Conservation (phyloP, 2,329 filamentous ascomycete genomes). For the Penicillium oxalicum region DNA sequence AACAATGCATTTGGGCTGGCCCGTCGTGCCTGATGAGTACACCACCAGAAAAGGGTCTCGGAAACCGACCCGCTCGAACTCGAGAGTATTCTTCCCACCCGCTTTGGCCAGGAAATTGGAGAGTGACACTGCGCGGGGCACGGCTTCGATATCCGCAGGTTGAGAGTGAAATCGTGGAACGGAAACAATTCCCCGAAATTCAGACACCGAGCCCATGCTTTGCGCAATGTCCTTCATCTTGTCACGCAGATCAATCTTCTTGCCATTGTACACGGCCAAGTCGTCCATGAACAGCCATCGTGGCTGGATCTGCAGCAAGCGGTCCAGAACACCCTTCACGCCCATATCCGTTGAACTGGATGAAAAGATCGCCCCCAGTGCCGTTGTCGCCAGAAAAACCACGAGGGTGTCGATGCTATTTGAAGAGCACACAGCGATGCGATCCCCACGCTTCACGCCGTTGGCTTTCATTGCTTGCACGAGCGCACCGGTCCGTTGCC, state of each 20-base stretch:
- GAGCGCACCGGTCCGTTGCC: constrained; percentile 53
- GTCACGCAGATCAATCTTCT: constrained; percentile 61
- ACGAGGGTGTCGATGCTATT: constrained; percentile 70
- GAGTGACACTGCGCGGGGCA: constrained; percentile 8
- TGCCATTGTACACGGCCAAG: constrained; percentile 71
- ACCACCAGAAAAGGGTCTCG: constrained; percentile 71
- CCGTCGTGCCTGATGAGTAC: constrained; percentile 75
- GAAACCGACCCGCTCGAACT: constrained; percentile 60
- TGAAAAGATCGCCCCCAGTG: constrained; percentile 69
- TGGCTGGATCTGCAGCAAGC: constrained; percentile 67
- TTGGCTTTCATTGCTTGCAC: constrained; percentile 60
- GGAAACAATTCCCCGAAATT: constrained; percentile 49
- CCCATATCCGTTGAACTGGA: constrained; percentile 80
- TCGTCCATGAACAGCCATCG: constrained; percentile 82
- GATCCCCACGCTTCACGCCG: constrained; percentile 65
- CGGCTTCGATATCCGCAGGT: constrained; percentile 9
- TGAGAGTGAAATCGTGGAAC: constrained; percentile 8
- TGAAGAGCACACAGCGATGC: constrained; percentile 67
- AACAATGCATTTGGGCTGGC: constrained; percentile 78
- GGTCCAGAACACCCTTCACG: constrained; percentile 67
- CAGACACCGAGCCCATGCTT: constrained; percentile 55
- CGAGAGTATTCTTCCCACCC: constrained; percentile 31
- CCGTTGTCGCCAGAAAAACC: constrained; percentile 63
- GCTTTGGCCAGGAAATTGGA: constrained; percentile 7
- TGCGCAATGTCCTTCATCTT: constrained; percentile 65